A percentile compares a stretch with the other conserved stretches of the same genome.
Conservation (phyloP, 2,329 filamentous ascomycete species). For the Aschersonia sp. region DNA sequence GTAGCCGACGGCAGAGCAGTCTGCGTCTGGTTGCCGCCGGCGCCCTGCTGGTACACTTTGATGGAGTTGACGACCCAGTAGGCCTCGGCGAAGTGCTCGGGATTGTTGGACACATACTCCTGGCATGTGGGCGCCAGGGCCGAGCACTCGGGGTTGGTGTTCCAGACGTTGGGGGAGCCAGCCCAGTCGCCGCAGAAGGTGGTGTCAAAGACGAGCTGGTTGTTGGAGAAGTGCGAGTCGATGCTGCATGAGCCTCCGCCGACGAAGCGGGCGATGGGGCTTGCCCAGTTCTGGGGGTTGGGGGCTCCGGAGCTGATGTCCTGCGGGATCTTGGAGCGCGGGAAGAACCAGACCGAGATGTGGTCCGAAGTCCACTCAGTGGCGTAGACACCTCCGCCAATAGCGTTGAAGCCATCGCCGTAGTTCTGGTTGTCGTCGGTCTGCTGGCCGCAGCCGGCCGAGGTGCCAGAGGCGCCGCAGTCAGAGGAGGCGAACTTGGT, state of each 20-base stretch:
- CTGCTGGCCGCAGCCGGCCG: constrained; percentile 44
- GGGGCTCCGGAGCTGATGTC: constrained; percentile 48
- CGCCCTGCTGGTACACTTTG: constrained; percentile 37
- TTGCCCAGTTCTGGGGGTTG: constrained; percentile 53
- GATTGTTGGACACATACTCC: constrained; percentile 58
- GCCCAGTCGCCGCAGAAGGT: constrained; percentile 87
- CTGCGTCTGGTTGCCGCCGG: not conserved
- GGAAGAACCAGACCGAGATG: constrained; percentile 77
- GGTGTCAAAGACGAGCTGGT: constrained; percentile 70
- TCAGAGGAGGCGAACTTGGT: constrained; percentile 31
- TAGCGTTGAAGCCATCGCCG: constrained; percentile 57
- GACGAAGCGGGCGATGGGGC: constrained; percentile 53
- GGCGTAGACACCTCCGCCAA: constrained; percentile 56
- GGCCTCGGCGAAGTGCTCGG: constrained; percentile 52
- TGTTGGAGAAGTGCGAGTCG: constrained; percentile 49
- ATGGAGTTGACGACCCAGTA: constrained; percentile 68
- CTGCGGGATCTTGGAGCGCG: constrained; percentile 45
- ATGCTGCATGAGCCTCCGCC: constrained; percentile 58
- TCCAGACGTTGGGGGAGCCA: constrained; percentile 46
- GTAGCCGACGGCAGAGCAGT: not conserved
- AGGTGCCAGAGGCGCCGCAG: constrained; percentile 40
- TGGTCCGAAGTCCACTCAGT: constrained; percentile 59
- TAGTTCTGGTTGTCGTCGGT: constrained; percentile 40
- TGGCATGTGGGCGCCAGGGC: constrained; percentile 50
- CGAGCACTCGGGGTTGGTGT: constrained; percentile 38